phyloP scores from a whole-genome alignment of 345 rosid species.

The Hypericum androsaemum region DNA sequence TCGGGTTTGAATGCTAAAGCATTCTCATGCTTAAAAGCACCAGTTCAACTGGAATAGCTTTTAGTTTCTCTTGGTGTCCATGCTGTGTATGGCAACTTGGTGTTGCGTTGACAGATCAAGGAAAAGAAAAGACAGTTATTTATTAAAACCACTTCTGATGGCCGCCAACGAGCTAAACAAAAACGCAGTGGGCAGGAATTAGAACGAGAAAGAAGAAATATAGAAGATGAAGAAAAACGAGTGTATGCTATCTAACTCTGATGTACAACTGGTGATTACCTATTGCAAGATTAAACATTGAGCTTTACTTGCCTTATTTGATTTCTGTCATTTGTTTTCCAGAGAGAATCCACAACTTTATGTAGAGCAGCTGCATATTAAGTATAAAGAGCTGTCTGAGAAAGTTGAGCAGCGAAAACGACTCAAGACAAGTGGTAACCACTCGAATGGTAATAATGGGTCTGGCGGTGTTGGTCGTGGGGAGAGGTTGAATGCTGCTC shows the following conservation, averaged over 20 bases:
- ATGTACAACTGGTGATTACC: not conserved
- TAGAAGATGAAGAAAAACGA: constrained; percentile 72
- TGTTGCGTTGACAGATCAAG: constrained; percentile 47
- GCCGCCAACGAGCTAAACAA: constrained; percentile 84
- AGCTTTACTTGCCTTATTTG: too few species aligned
- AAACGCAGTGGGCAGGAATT: constrained; percentile 71
- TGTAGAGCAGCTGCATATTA: constrained; percentile 54
- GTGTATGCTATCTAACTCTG: constrained; percentile 44
- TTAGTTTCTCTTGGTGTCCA: too few species aligned
- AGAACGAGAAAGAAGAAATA: constrained; percentile 68
- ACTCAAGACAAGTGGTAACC: constrained; percentile 63
- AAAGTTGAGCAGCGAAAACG: constrained; percentile 82
- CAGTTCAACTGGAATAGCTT: too few species aligned
- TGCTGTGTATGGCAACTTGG: not conserved
- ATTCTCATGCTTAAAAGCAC: too few species aligned
- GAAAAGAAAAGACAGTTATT: constrained; percentile 78
- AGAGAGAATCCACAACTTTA: constrained; percentile 88
- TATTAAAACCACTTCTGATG: constrained; percentile 82
- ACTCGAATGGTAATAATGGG: constrained; percentile 55
- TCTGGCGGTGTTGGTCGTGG: constrained; percentile 85
- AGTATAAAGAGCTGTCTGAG: constrained; percentile 69
- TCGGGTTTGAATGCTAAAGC: not conserved
- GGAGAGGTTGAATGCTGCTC: constrained; percentile 93
- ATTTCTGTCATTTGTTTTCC: constrained; percentile 9
- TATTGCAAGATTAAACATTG: too few species aligned